A percentile compares a stretch with the other conserved stretches of the same genome.
phyloP scores from a whole-genome alignment of 495 filamentous ascomycete species.

The Thermochaetoides thermophila region DNA sequence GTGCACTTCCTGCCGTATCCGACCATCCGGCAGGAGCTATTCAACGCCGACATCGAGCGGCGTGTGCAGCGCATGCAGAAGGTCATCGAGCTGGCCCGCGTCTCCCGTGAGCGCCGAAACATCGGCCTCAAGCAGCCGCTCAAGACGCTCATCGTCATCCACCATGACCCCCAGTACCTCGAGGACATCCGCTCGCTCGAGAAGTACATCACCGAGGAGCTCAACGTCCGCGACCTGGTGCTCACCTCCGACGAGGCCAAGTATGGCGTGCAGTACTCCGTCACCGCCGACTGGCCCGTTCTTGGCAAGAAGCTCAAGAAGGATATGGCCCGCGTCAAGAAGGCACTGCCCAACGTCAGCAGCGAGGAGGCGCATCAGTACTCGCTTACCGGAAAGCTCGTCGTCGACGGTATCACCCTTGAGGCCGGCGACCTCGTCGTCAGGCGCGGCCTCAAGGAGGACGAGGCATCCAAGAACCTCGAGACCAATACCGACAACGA shows the following conservation, averaged over 20 bases:
- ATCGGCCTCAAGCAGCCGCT: slow-evolving; percentile 82
- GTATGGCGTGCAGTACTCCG: slow-evolving; percentile 83
- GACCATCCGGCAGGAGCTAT: slow-evolving; percentile 72
- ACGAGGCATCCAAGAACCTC: slow-evolving; percentile 48
- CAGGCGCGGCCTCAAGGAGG: slow-evolving; percentile 59
- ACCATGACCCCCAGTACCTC: slow-evolving; percentile 70
- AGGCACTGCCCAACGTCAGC: slow-evolving; percentile 65
- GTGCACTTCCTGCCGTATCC: slow-evolving; percentile 92
- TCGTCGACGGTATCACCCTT: slow-evolving; percentile 72
- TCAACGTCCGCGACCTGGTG: slow-evolving; percentile 78
- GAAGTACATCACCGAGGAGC: slow-evolving; percentile 73
- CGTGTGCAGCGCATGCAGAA: slow-evolving; percentile 84
- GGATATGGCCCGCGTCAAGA: slow-evolving; percentile 78
- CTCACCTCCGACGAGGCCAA: slow-evolving; percentile 75
- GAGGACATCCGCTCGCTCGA: slow-evolving; percentile 76
- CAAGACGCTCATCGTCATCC: slow-evolving; percentile 81
- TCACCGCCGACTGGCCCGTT: slow-evolving; percentile 79
- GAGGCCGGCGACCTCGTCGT: slow-evolving; percentile 71
- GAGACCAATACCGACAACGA: slow-evolving; percentile 68
- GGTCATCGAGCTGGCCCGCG: slow-evolving; percentile 79
- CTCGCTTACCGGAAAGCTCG: slow-evolving; percentile 50
- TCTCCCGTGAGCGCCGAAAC: slow-evolving; percentile 70
- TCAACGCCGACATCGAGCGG: slow-evolving; percentile 74
- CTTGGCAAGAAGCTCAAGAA: slow-evolving; percentile 96
- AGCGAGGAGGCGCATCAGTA: slow-evolving; percentile 68